Base-by-base conservation (phyloP, 441 rosid species). In the Croton laevigatus region DNA sequence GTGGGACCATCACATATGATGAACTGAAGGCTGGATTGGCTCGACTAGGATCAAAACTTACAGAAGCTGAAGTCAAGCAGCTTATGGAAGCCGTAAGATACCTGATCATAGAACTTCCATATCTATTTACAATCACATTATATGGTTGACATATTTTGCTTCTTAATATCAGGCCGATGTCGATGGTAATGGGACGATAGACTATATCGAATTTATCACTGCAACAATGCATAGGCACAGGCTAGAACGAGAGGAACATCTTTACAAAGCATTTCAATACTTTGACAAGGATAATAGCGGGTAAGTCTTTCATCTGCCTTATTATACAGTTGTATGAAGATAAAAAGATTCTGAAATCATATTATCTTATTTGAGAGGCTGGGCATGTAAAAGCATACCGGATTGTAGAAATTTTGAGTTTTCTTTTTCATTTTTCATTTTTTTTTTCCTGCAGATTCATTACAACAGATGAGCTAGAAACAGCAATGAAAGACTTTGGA, bases 61-160 rank as follows among this genome's bases (percentile, higher is more conserved):
- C 93, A 37, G 97, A 89, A 81, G 69, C 86, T 70, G 98, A 93
- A 85, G 96, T 88, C 55, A 84, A 85, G 82, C 98, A 93, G 82
- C 89, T 93, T 54, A 91, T 93, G 98, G 97, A 91, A 66, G 98
- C 98, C 13, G 97, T 89, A 76, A 88, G 94, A 76, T 57, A 3
- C 36, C 4, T 23, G 27, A 59, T 11, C 19, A 1, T 37, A 16
- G 27, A 44, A 36, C 27, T 68, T 32, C 19, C n/a, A 6, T 40
- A 6, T 16, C 6, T 55, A 3, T 13, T 54, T n/a, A 3, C 6
- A 13, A 51, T 61, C 14, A 38, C 3, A 57, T 44, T 45, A n/a
- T 8, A 3, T 4, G 19, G 20, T 44, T 62, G 14, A 75, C 17
- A 5, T 16, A 13, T 5, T 73, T 27, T 68, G 6, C 37, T 23